These are phyloP conservation scores for Penicillium sp. DNA, from an alignment of 2,329 filamentous ascomycete species.

Conservation along the genomic window DNA sequence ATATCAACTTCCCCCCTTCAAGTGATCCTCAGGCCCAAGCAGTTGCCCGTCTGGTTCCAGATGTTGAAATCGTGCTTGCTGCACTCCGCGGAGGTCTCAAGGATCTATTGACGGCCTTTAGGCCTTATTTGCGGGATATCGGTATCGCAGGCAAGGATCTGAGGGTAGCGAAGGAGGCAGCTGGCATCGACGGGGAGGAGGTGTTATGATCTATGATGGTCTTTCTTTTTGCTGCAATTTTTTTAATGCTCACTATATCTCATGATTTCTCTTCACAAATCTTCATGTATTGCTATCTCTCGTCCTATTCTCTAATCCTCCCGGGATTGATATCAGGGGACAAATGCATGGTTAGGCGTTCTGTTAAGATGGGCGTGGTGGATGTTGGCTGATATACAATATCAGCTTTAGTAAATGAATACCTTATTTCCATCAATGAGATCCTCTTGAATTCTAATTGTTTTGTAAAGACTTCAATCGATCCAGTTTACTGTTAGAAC, in stretches of 20 bases:
- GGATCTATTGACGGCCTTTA: constrained; percentile 69
- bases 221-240: background rate
- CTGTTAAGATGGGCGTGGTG: constrained; percentile 6
- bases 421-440: background rate
- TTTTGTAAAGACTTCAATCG: background rate
- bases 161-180: constrained; percentile 68
- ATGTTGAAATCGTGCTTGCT: constrained; percentile 69
- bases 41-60: constrained; percentile 48
- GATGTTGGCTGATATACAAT: constrained; percentile 4
- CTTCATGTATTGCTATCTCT: constrained; percentile 18
- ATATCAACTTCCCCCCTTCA: constrained; percentile 57
- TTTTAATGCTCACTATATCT: constrained; percentile 11
- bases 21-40: constrained; percentile 32
- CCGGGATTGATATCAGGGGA: constrained; percentile 20
- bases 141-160: constrained; percentile 70
- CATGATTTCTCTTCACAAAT: constrained; percentile 15
- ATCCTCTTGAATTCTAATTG: background rate
- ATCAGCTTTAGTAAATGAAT: constrained; percentile 1
- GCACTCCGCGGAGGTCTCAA: constrained; percentile 65
- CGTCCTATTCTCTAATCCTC: constrained; percentile 13
- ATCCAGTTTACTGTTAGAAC: background rate
- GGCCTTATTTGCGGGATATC: constrained; percentile 69
- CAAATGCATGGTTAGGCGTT: constrained; percentile 34
- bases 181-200: constrained; percentile 30
- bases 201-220: constrained; percentile 20